phyloP scores from a whole-genome alignment of 2,329 filamentous ascomycete genomes.

The Alternaria infectoria region DNA sequence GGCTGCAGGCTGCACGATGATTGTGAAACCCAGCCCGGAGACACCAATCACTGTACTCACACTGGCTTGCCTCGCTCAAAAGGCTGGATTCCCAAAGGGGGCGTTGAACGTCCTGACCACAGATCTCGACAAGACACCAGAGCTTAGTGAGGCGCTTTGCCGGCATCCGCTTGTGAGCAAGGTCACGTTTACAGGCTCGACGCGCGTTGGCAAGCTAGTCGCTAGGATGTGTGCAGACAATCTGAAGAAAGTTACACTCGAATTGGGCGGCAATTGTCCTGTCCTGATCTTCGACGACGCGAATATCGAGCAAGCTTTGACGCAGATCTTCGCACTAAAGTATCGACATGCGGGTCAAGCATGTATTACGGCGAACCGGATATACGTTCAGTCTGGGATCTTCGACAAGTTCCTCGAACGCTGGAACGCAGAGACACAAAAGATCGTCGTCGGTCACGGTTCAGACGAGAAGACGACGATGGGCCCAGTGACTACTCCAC shows the following conservation, averaged over 20 bases:
- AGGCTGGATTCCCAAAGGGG: constrained; percentile 60
- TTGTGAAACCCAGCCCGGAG: constrained; percentile 57
- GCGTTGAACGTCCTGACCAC: constrained; percentile 68
- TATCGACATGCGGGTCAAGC: constrained; percentile 68
- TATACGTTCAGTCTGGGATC: constrained; percentile 68
- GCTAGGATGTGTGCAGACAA: constrained; percentile 65
- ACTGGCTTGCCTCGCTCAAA: constrained; percentile 47
- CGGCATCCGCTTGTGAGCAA: constrained; percentile 67
- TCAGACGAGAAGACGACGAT: constrained; percentile 63
- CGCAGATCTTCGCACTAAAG: constrained; percentile 57
- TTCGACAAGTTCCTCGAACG: constrained; percentile 65
- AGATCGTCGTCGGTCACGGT: constrained; percentile 68
- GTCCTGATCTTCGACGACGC: constrained; percentile 71
- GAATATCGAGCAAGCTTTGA: constrained; percentile 62
- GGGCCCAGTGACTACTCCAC: constrained; percentile 65
- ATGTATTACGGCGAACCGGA: constrained; percentile 69
- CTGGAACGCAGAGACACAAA: constrained; percentile 59
- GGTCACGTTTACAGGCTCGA: constrained; percentile 65
- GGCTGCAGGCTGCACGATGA: constrained; percentile 76
- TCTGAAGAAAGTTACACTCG: constrained; percentile 69
- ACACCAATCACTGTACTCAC: constrained; percentile 50
- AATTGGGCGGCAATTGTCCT: constrained; percentile 70
- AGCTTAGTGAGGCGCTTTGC: constrained; percentile 61
- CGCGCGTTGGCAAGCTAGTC: constrained; percentile 67
- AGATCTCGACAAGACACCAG: constrained; percentile 61